phyloP scores from a whole-genome alignment of 2,329 filamentous ascomycete species.

The Ophiostoma triangulosporum region DNA sequence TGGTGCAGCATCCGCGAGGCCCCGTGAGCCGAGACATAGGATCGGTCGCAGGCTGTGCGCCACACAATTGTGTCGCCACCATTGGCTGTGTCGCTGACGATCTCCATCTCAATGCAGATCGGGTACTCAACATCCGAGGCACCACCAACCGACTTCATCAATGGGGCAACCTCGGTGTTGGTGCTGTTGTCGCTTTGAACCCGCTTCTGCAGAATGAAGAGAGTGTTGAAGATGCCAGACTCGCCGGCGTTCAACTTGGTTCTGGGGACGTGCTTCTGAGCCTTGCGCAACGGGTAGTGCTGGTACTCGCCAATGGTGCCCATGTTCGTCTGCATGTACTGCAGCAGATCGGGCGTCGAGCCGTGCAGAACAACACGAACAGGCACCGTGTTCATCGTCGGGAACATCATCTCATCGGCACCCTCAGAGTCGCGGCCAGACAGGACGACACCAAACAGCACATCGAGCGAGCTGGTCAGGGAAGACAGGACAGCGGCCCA shows the following conservation, averaged over 20 bases:
- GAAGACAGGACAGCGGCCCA: conserved; percentile 61
- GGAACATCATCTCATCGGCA: conserved; percentile 59
- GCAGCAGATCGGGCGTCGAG: conserved; percentile 47
- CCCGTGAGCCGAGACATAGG: conserved; percentile 33
- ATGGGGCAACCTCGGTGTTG: conserved; percentile 3
- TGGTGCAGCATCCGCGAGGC: conserved; percentile 38
- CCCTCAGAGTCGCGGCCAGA: conserved; percentile 69
- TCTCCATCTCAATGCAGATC: conserved; percentile 69
- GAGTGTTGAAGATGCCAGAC: conserved; percentile 35
- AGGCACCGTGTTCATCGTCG: conserved; percentile 82
- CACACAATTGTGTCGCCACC: conserved; percentile 28
- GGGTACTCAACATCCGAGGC: conserved; percentile 65
- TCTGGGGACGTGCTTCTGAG: conserved; percentile 35
- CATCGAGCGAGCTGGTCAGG: conserved; percentile 50
- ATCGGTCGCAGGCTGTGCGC: conserved; percentile 56
- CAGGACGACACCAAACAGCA: conserved; percentile 70
- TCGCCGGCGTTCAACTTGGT: conserved; percentile 22
- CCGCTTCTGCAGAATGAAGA: conserved; percentile 40
- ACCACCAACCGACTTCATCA: conserved; percentile 52
- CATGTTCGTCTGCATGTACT: conserved; percentile 60
- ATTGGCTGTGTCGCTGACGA: conserved; percentile 19
- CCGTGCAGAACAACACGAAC: conserved; percentile 63
- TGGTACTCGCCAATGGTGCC: conserved; percentile 55
- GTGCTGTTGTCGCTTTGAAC: conserved; percentile 3
- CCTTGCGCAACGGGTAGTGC: conserved; percentile 62